Evolutionary conservation across 2,329 filamentous ascomycete species (phyloP).

Genomic region (Monosporascus sp.): DNA sequence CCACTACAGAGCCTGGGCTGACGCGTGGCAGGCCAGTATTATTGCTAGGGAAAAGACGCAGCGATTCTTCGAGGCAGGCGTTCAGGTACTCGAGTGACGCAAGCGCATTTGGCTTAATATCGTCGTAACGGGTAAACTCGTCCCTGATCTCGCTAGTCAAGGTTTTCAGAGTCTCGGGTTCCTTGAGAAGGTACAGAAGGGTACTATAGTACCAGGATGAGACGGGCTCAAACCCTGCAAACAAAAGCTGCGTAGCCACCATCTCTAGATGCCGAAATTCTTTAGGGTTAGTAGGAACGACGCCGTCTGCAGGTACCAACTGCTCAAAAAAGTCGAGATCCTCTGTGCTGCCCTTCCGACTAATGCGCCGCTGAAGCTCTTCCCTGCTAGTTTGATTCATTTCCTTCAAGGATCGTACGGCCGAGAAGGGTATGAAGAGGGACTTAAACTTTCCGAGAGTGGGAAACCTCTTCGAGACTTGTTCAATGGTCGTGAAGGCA

Average conservation of each 20-base stretch:
- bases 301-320: slow-evolving; percentile 6
- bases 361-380: slow-evolving; percentile 9
- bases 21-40: slow-evolving; percentile 13
- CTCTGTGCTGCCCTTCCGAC: slow-evolving; percentile 5
- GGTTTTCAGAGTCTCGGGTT: slow-evolving; percentile 16
- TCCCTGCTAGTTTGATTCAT: slow-evolving; percentile 8
- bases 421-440: slow-evolving; percentile 6
- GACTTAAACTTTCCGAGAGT: slow-evolving; percentile 1
- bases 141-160: slow-evolving; percentile 27
- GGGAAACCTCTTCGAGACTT: slow-evolving; percentile 6
- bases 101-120: slow-evolving; percentile 20
- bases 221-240: slow-evolving; percentile 14
- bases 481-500: too few species aligned
- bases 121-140: slow-evolving; percentile 21
- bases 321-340: slow-evolving; percentile 16
- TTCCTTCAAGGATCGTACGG: background rate
- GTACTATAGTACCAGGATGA: slow-evolving; percentile 6
- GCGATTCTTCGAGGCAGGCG: slow-evolving; percentile 28
- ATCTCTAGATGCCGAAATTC: slow-evolving; percentile 6
- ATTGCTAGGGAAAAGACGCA: slow-evolving; percentile 27
- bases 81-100: slow-evolving; percentile 26
- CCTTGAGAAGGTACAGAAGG: slow-evolving; percentile 15
- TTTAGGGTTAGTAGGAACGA: background rate
- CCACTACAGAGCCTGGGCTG: slow-evolving; percentile 16
- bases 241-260: slow-evolving; percentile 10